Percentiles rank a stretch among this genome's conserved stretches.
Evolutionary conservation across 768 basidiomycete species (phyloP).

Genomic region (Dictyophora rubrovolvata): DNA sequence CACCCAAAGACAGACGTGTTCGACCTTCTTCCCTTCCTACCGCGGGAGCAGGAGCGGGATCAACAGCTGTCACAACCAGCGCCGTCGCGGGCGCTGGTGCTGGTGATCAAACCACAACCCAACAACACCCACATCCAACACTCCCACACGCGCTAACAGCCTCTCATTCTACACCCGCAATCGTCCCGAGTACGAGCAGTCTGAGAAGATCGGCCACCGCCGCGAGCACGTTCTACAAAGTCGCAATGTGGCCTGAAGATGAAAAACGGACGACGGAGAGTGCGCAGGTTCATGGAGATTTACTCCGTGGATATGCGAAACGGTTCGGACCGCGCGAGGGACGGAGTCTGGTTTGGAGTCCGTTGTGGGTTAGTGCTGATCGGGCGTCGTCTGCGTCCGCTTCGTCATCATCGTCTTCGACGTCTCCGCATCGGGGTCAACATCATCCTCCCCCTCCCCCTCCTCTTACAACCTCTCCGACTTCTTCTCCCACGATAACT

Average conservation of each 20-base stretch:
- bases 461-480: neutral
- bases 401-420: neutral
- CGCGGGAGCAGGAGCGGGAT: neutral
- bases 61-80: no score
- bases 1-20: neutral
- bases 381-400: neutral
- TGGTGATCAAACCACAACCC: no score
- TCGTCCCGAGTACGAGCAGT: neutral
- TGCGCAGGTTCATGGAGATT: neutral
- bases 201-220: neutral
- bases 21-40: neutral
- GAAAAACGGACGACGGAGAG: conserved; percentile 7
- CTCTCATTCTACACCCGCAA: neutral
- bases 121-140: neutral
- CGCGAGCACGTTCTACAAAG: neutral
- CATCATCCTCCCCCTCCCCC: neutral
- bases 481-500: neutral
- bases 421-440: neutral
- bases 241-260: conserved; percentile 7
- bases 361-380: neutral
- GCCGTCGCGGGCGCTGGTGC: no score
- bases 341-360: conserved; percentile 1
- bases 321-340: conserved; percentile 5
- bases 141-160: neutral
- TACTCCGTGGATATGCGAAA: neutral